Percentiles rank a stretch among this genome's conserved stretches.
Conservation (phyloP, 371 early-diverging fungal genomes). For the Parasitella parasitica region DNA sequence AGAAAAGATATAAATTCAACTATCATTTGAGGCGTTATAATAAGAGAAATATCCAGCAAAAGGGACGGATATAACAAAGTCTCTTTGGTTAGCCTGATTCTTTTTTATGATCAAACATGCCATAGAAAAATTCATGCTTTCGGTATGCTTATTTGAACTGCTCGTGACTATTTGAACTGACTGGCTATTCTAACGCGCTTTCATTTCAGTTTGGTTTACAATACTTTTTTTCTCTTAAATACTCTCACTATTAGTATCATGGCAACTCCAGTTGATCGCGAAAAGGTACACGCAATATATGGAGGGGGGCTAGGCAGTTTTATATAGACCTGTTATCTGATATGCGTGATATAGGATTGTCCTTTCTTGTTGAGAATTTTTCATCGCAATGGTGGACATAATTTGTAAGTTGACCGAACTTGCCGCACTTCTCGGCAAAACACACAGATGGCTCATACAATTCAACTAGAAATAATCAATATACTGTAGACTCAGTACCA, state of each 20-base stretch:
- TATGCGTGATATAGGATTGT: constrained; percentile 48
- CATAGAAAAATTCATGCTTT: too few relatives aligned
- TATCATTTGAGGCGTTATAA: too few relatives aligned
- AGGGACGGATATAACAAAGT: too few relatives aligned
- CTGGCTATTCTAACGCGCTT: neutral
- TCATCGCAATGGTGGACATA: constrained; percentile 45
- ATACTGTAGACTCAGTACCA: constrained; percentile 41
- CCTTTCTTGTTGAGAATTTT: constrained; percentile 65
- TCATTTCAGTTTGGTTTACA: neutral
- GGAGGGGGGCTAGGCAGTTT: neutral
- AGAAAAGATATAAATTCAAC: too few relatives aligned
- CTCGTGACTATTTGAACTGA: too few relatives aligned
- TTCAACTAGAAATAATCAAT: constrained; percentile 30
- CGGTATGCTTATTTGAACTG: too few relatives aligned
- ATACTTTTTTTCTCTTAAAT: neutral
- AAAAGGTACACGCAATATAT: constrained; percentile 27
- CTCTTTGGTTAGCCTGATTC: too few relatives aligned
- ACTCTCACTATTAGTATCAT: constrained; percentile 5
- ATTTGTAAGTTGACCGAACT: constrained; percentile 31
- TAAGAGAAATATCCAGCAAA: too few relatives aligned
- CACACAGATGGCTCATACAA: too few relatives aligned
- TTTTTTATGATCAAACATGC: too few relatives aligned
- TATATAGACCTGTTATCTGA: neutral
- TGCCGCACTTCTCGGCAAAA: neutral
- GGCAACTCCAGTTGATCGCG: constrained; percentile 44